Evolutionary conservation across 106 monocot genomes (phyloP).

Genomic region (Dendrobium nobile): DNA sequence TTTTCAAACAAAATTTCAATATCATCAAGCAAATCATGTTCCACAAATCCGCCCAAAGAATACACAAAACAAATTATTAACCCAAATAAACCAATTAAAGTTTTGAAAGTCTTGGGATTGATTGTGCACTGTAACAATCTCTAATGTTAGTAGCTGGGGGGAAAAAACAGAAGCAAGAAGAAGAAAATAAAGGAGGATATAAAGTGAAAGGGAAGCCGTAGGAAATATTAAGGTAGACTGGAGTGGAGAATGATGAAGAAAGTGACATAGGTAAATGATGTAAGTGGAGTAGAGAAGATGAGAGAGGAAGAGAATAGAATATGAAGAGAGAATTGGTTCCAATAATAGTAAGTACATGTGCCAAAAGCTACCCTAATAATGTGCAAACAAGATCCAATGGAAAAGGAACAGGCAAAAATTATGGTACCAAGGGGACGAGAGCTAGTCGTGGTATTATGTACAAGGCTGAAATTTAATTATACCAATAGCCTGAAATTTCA

Average conservation of each 20-base stretch:
- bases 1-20: background rate
- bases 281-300: background rate
- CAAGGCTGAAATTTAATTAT: background rate
- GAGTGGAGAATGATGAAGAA: background rate
- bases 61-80: background rate
- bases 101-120: background rate
- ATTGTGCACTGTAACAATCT: background rate
- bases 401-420: background rate
- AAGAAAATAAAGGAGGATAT: too few relatives aligned
- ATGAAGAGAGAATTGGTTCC: background rate
- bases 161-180: background rate
- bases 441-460: too few relatives aligned
- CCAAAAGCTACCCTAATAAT: background rate
- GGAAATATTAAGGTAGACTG: background rate
- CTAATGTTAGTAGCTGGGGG: background rate
- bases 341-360: background rate
- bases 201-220: background rate
- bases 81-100: background rate
- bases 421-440: too few relatives aligned
- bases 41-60: too few relatives aligned
- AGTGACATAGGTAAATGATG: background rate
- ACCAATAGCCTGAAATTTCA: background rate
- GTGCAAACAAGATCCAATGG: background rate
- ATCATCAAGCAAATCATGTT: too few relatives aligned
- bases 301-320: background rate